A percentile compares a stretch with the other conserved stretches of the same genome.
These are phyloP conservation scores for Linanthus parryae DNA, from an alignment of 148 eudicot genomes.

Conservation along the genomic window DNA sequence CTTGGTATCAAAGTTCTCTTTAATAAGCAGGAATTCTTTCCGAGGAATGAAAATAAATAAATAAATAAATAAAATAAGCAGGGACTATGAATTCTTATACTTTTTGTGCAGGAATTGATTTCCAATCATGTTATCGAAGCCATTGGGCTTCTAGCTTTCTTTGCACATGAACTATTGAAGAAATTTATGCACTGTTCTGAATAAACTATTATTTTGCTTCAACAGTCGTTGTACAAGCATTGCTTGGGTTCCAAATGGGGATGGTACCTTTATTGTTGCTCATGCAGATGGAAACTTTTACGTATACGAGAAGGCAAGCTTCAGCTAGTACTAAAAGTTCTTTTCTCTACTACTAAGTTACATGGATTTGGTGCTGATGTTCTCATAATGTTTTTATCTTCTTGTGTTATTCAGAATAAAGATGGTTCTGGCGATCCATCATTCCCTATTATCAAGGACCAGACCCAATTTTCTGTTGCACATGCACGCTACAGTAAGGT, in stretches of 20 bases:
- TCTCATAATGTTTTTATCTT: not conserved
- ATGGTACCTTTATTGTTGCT: constrained; percentile 36
- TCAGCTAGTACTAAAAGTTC: not conserved
- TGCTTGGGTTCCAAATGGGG: constrained; percentile 32
- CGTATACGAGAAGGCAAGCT: constrained; percentile 39
- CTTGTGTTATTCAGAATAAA: constrained; percentile 17
- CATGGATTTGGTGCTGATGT: not conserved
- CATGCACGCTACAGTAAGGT: constrained; percentile 39
- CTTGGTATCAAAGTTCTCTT: too few relatives aligned
- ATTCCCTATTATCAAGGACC: constrained; percentile 36
- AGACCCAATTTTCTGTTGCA: constrained; percentile 28
- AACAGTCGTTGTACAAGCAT: constrained; percentile 36
- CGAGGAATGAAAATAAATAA: too few relatives aligned
- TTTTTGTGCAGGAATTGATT: too few relatives aligned
- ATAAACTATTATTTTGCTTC: not conserved
- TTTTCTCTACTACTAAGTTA: too few relatives aligned
- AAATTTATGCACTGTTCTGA: too few relatives aligned
- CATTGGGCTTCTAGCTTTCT: too few relatives aligned
- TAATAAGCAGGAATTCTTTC: too few relatives aligned
- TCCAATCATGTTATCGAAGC: too few relatives aligned
- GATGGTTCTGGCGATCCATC: constrained; percentile 34
- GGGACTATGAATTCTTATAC: too few relatives aligned
- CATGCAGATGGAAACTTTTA: constrained; percentile 41
- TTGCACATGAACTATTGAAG: too few relatives aligned
- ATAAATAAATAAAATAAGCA: too few relatives aligned